Percentiles rank a stretch among this genome's conserved stretches.
phyloP scores from a whole-genome alignment of 2,329 filamentous ascomycete species.

The Coniochaeta sp. region DNA sequence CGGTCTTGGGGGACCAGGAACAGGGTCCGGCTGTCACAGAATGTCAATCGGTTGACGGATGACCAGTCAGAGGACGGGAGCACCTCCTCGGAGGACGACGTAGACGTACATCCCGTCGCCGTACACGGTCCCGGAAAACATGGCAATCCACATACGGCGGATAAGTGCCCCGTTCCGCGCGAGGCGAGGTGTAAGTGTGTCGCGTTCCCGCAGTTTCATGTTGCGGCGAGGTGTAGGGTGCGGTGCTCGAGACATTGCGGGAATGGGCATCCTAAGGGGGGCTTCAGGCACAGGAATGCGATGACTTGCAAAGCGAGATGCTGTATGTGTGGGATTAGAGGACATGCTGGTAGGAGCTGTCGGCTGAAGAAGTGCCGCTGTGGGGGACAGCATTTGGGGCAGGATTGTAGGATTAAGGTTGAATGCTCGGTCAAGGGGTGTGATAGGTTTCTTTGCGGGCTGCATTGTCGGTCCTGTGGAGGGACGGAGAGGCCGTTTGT shows the following conservation, averaged over 20 bases:
- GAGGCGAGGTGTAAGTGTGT: conserved; percentile 29
- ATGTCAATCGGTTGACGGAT: too few relatives aligned
- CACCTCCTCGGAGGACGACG: too few relatives aligned
- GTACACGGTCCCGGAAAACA: background rate
- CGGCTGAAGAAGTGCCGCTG: conserved; percentile 25
- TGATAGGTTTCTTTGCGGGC: conserved; percentile 22
- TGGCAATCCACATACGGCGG: conserved; percentile 15
- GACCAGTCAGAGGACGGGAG: too few relatives aligned
- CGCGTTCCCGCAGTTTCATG: conserved; percentile 28
- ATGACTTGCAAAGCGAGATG: conserved; percentile 28
- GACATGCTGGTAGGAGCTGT: conserved; percentile 28
- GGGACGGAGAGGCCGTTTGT: conserved; percentile 18
- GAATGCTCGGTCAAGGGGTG: conserved; percentile 23
- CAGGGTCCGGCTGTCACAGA: background rate
- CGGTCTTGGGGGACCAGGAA: background rate
- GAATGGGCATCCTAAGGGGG: conserved; percentile 13
- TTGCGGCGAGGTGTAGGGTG: conserved; percentile 21
- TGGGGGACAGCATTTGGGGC: conserved; percentile 25
- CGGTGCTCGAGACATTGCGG: conserved; percentile 25
- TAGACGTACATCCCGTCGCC: background rate
- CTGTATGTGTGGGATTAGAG: conserved; percentile 32
- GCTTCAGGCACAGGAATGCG: conserved; percentile 23
- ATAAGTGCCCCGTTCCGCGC: conserved; percentile 20
- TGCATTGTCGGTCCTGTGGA: conserved; percentile 28
- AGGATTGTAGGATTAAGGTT: conserved; percentile 31